Conservation (phyloP, 352 stramenopile species). For the Globisporangium splendens region DNA sequence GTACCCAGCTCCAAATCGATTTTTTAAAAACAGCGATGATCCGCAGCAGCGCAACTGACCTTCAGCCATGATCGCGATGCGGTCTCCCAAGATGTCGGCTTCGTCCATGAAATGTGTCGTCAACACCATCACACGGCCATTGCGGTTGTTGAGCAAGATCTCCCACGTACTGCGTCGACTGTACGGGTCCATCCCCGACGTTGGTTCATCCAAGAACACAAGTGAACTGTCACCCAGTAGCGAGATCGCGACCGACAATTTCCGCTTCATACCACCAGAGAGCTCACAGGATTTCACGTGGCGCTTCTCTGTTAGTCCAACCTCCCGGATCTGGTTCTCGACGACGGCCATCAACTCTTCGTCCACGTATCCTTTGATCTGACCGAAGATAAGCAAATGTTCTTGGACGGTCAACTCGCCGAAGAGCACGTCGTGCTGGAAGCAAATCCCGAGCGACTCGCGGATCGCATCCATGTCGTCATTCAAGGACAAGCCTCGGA, state of each 20-base stretch:
- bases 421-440: conserved; percentile 96
- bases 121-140: conserved; percentile 76
- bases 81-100: conserved; percentile 80
- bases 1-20: conserved; percentile 91
- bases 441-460: conserved; percentile 93
- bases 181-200: conserved; percentile 95
- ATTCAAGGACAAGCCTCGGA: conserved; percentile 70
- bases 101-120: conserved; percentile 96
- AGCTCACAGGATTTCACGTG: conserved; percentile 57
- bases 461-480: conserved; percentile 87
- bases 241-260: conserved; percentile 93
- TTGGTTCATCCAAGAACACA: conserved; percentile 92
- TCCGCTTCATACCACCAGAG: conserved; percentile 94
- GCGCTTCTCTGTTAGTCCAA: conserved; percentile 89
- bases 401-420: conserved; percentile 93
- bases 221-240: conserved; percentile 93
- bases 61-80: conserved; percentile 84
- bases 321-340: conserved; percentile 56
- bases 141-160: conserved; percentile 56
- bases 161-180: conserved; percentile 90
- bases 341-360: conserved; percentile 23
- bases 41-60: conserved; percentile 73
- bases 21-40: conserved; percentile 89
- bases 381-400: conserved; percentile 92
- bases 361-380: conserved; percentile 80